A percentile compares a stretch with the other conserved stretches of the same genome.
Evolutionary conservation across 2,329 filamentous ascomycete genomes (phyloP).

Genomic region (Talaromyces albobiverticillius): DNA sequence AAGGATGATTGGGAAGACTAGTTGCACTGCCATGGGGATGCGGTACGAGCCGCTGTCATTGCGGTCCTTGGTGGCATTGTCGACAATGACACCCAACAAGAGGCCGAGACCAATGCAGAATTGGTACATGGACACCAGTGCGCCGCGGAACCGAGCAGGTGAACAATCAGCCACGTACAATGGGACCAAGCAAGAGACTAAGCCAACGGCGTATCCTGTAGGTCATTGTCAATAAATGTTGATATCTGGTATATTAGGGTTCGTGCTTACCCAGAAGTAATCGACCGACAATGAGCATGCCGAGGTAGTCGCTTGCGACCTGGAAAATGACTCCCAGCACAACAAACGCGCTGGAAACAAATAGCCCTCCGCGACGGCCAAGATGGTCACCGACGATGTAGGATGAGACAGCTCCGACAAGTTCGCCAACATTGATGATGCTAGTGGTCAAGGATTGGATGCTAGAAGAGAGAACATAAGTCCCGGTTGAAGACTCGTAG

Average conservation of each 20-base stretch:
- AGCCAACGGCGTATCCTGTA: slow-evolving; percentile 67
- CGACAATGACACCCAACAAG: slow-evolving; percentile 69
- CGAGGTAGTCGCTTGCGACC: slow-evolving; percentile 54
- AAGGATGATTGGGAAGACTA: slow-evolving; percentile 64
- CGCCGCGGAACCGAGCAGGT: slow-evolving; percentile 71
- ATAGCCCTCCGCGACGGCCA: slow-evolving; percentile 63
- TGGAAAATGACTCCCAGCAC: slow-evolving; percentile 66
- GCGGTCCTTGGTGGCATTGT: slow-evolving; percentile 66
- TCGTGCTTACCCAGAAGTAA: slow-evolving; percentile 56
- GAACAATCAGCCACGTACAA: slow-evolving; percentile 82
- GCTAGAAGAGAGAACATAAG: background rate
- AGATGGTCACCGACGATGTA: slow-evolving; percentile 54
- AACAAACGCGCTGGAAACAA: slow-evolving; percentile 69
- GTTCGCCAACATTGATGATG: slow-evolving; percentile 5
- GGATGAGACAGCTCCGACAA: slow-evolving; percentile 1
- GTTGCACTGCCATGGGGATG: slow-evolving; percentile 76
- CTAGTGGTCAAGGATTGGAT: slow-evolving; percentile 1
- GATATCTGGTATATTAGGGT: background rate
- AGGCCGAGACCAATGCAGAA: slow-evolving; percentile 80
- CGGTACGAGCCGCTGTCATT: slow-evolving; percentile 67
- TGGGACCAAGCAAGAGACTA: slow-evolving; percentile 76
- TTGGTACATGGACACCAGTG: slow-evolving; percentile 75
- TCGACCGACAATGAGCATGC: slow-evolving; percentile 68
- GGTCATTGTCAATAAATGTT: background rate
- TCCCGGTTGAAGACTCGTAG: background rate